These are phyloP conservation scores for Cystobasidium pallidum DNA, from an alignment of 1,284 basidiomycete genomes.

Conservation along the genomic window DNA sequence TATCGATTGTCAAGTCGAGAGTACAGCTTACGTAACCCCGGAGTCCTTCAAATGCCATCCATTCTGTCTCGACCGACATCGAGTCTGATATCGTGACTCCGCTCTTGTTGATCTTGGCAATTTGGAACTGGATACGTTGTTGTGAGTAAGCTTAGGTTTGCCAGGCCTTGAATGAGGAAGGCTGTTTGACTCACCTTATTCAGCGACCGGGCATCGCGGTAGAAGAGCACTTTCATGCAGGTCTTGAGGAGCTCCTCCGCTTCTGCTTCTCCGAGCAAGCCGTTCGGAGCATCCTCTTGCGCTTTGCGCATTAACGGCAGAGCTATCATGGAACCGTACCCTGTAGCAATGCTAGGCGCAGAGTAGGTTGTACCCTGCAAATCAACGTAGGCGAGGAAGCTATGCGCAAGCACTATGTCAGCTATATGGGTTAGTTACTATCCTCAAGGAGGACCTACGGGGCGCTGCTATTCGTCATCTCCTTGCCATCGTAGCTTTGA, in stretches of 20 bases:
- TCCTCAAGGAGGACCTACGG: conserved; percentile 39
- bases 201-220: conserved; percentile 92
- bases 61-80: conserved; percentile 54
- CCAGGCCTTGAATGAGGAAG: no score
- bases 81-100: conserved; percentile 83
- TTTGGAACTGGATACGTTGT: conserved; percentile 76
- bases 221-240: conserved; percentile 93
- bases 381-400: conserved; percentile 93
- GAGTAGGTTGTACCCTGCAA: conserved; percentile 95
- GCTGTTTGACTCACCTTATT: conserved; percentile 74
- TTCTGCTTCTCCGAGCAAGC: conserved; percentile 74
- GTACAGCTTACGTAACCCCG: conserved; percentile 27
- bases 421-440: background rate
- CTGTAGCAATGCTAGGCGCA: conserved; percentile 92
- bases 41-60: conserved; percentile 27
- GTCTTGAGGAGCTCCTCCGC: conserved; percentile 79
- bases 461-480: conserved; percentile 60
- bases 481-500: conserved; percentile 61
- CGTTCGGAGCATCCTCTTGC: conserved; percentile 64
- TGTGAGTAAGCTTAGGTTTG: background rate
- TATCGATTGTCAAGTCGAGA: background rate
- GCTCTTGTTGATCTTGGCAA: conserved; percentile 79
- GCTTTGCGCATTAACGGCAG: conserved; percentile 88
- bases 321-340: conserved; percentile 93
- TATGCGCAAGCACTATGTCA: conserved; percentile 58